Evolutionary conservation across 164 flowering plant species (phyloP).

Genomic region (Nymphaea thermarum): DNA sequence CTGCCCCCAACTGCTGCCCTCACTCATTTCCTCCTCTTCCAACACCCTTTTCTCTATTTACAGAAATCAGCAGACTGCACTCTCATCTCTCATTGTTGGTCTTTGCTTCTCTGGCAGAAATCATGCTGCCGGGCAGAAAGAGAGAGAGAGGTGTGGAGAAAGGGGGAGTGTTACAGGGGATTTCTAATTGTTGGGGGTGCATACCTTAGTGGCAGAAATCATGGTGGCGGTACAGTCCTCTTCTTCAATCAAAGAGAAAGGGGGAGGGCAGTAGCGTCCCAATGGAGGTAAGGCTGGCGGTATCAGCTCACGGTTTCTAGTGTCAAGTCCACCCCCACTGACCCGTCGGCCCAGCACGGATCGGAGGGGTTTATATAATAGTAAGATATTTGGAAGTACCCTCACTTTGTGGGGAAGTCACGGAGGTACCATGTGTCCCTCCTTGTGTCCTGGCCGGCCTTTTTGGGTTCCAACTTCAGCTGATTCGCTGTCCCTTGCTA

Average conservation of each 20-base stretch:
- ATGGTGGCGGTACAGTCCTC: not conserved
- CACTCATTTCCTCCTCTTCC: not conserved
- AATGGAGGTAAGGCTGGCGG: not conserved
- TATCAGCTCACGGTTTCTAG: not conserved
- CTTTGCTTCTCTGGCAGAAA: not conserved
- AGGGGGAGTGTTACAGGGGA: not conserved
- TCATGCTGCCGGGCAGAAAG: not conserved
- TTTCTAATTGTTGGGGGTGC: not conserved
- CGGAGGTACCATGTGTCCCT: not conserved
- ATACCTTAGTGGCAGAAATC: not conserved
- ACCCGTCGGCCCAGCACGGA: not conserved
- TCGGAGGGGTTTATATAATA: not conserved
- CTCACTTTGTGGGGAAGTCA: not conserved
- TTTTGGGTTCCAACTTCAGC: not conserved
- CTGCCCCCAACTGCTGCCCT: slow-evolving; percentile 12
- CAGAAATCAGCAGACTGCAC: not conserved
- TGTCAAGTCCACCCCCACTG: not conserved
- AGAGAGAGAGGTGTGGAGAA: not conserved
- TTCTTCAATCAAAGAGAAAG: not conserved
- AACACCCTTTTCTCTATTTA: not conserved
- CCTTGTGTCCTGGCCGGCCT: not conserved
- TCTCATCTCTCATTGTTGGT: not conserved
- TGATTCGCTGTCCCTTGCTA: not conserved
- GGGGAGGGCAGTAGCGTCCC: not conserved
- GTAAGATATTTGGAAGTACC: not conserved